Percentiles rank a stretch among this genome's conserved stretches.
These are phyloP conservation scores for Anisodus tanguticus DNA, from an alignment of 257 asterid species.

Conservation along the genomic window DNA sequence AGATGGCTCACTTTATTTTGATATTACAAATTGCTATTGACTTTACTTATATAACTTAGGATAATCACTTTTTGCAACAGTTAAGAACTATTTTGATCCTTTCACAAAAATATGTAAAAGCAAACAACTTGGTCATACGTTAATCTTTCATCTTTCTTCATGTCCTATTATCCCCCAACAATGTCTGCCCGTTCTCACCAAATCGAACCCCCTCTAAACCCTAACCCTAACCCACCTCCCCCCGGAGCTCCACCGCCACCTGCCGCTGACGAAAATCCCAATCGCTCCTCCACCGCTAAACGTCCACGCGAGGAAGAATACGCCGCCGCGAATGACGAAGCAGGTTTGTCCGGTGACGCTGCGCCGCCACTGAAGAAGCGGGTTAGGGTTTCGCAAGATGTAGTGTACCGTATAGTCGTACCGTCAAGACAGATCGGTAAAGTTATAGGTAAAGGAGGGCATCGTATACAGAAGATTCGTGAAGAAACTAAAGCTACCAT, in stretches of 20 bases:
- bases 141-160: background rate
- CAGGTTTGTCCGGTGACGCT: constrained; percentile 47
- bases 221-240: constrained; percentile 38
- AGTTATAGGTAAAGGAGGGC: constrained; percentile 90
- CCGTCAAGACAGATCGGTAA: constrained; percentile 96
- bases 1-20: too few relatives aligned
- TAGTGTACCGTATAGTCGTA: constrained; percentile 82
- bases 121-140: background rate
- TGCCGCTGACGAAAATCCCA: constrained; percentile 38
- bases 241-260: constrained; percentile 35
- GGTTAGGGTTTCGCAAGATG: constrained; percentile 62
- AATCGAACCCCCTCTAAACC: constrained; percentile 42
- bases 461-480: constrained; percentile 90
- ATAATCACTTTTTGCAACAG: too few relatives aligned
- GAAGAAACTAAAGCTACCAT: constrained; percentile 83
- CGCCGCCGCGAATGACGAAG: constrained; percentile 41
- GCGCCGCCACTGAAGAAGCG: constrained; percentile 77
- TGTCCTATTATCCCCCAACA: constrained; percentile 27
- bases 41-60: too few relatives aligned
- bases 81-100: too few relatives aligned
- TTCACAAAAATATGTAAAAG: background rate
- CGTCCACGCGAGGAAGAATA: constrained; percentile 70
- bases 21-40: too few relatives aligned
- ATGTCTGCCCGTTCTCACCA: constrained; percentile 50
- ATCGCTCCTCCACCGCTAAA: constrained; percentile 45